Base-by-base conservation (phyloP, 805 yeast genomes). In the Ogataea philodendri region DNA sequence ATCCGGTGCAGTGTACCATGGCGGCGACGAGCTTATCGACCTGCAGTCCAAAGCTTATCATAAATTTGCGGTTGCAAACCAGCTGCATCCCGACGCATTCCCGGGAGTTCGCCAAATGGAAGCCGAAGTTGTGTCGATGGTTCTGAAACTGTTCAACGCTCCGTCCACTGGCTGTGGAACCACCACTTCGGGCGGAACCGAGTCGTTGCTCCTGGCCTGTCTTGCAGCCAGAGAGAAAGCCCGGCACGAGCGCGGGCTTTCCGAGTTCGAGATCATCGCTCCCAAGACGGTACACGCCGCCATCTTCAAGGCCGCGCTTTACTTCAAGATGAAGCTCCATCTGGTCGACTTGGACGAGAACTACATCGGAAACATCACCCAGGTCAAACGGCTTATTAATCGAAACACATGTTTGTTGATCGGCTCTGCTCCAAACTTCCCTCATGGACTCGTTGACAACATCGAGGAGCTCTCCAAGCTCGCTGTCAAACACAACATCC, bases 31-130 rank as follows among this genome's bases (percentile, higher is more conserved):
- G 20, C 62, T 90, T 35, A 68, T 84, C 23, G 65, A 71, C 23
- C 65, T 93, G 22, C 97, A 93, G 61, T 65, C 93, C 7, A 61
- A 72, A 37, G 93, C 96, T 1, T 89, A 77, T 58, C 73, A 77
- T 35, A 72, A 73, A 52, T 89, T 76, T 59, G 76, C 93, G 5
- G 88, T 89, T 15, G 87, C 97, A 2, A 90, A 93, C 62, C 98
- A 93, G 62, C 67, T 90, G 33, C 98, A 90, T 58, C 98, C 98
- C 0, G 97, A 90, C 61, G 93, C 88, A 3, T 90, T 90, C 55
- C 98, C 97, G 0, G 97, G 94, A 5, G 84, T 90, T 6, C 76
- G 98, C 26, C 88, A 90, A 59, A 89, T 90, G 96, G 98, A 90
- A 56, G 68, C 96, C 5, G 97, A 93, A 54, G 86, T 89, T 8